Evolutionary conservation across 495 filamentous ascomycete species (phyloP).

Genomic region (Penicillium ucsense): DNA sequence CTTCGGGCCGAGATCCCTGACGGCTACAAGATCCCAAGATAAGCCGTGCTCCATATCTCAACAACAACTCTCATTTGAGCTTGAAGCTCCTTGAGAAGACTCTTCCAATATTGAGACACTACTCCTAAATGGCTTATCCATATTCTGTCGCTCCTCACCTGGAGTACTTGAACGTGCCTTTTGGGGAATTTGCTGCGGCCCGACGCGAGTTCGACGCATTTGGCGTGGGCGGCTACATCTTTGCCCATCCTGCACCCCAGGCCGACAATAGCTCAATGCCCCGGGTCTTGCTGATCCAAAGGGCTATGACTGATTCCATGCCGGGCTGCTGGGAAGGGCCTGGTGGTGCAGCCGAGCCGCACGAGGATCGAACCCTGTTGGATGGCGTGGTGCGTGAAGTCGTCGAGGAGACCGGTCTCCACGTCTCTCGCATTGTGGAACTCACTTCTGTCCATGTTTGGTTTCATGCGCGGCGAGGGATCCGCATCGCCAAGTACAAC

Average conservation of each 20-base stretch:
- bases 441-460: conserved; percentile 29
- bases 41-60: not conserved
- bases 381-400: conserved; percentile 46
- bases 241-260: conserved; percentile 13
- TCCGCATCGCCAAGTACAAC: conserved; percentile 21
- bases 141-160: conserved; percentile 33
- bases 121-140: conserved; percentile 4
- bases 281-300: conserved; percentile 45
- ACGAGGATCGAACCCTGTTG: conserved; percentile 40
- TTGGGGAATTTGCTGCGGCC: conserved; percentile 20
- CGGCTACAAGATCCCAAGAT: no score
- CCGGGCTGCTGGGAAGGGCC: conserved; percentile 49
- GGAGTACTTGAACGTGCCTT: conserved; percentile 24
- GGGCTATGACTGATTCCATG: conserved; percentile 33
- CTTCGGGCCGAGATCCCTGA: no score
- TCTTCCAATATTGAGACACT: no score
- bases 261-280: not conserved
- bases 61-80: not conserved
- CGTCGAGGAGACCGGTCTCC: conserved; percentile 49
- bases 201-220: conserved; percentile 27
- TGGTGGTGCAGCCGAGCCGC: conserved; percentile 40
- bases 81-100: no score
- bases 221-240: conserved; percentile 34
- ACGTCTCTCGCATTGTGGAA: conserved; percentile 33
- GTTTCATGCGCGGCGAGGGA: conserved; percentile 10